Base-by-base conservation (phyloP, 2,329 filamentous ascomycete genomes). In the Ramularia endophylla region DNA sequence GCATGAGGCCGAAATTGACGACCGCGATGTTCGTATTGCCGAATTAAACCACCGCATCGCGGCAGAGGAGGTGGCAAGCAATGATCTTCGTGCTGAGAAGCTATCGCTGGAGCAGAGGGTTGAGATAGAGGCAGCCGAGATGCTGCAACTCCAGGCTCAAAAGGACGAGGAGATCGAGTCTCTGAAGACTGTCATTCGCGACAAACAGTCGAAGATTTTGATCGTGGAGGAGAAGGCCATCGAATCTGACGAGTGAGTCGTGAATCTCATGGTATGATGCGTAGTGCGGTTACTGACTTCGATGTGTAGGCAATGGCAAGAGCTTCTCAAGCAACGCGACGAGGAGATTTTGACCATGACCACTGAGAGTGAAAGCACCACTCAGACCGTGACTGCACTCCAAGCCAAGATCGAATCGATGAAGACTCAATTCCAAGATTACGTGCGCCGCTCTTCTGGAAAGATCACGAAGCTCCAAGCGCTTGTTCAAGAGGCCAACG, bases 241-340 rank as follows among this genome's bases (percentile, higher is more conserved):
- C 8, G 50, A 58, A 28, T 63, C 66, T 34, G 69, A 71, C 42
- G 57, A 56, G 3, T 61, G 63, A 18, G 32, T 34, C 20, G 11
- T 32, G 9, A 15, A 32, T 13, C 30, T 32, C 15, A 30, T 18
- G 13, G 11, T 18, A n/a, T n/a, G 20, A 19, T n/a, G 7, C 17
- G 20, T 13, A 34, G 15, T 19, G 15, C 17, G 20, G 6, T 6
- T 11, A n/a, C 32, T 34, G 20, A 34, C 32, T 19, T 34, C 6
- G 9, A 19, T 17, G 11, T 6, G 6, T 13, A 34, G 32, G 12
- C 32, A 34, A 34, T 64, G 69, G 48, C 63, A 62, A 41, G 64
- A 67, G 38, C 56, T 66, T 8, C 55, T 68, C 15, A 55, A 58
- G 9, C 60, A 60, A 8, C 59, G 63, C 27, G 61, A 67, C 33